Conservation (phyloP, 208 protist genomes). For the Sergeia podlipaevii region DNA sequence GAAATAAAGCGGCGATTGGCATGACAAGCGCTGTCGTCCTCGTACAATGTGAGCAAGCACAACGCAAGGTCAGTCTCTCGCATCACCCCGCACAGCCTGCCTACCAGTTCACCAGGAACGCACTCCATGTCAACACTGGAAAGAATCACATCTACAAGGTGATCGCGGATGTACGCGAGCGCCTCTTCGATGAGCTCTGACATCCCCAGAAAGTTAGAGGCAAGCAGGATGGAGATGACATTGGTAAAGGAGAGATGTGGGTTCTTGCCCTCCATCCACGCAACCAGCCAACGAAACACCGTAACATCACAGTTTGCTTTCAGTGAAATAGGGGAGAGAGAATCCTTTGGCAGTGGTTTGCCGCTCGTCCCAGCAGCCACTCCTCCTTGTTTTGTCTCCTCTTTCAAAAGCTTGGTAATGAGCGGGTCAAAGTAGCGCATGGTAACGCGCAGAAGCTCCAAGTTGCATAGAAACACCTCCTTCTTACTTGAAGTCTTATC, state of each 20-base stretch:
- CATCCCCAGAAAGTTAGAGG: slow-evolving; percentile 73
- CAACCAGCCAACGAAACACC: slow-evolving; percentile 73
- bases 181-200: slow-evolving; percentile 44
- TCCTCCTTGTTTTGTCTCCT: slow-evolving; percentile 1
- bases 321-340: slow-evolving; percentile 25
- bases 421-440: slow-evolving; percentile 71
- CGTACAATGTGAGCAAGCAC: slow-evolving; percentile 38
- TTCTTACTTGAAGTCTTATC: slow-evolving; percentile 33
- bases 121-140: slow-evolving; percentile 61
- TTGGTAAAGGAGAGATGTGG: slow-evolving; percentile 39
- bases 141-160: slow-evolving; percentile 48
- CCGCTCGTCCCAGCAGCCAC: neutral
- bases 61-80: slow-evolving; percentile 42
- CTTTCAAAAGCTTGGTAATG: slow-evolving; percentile 37
- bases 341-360: neutral
- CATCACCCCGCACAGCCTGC: slow-evolving; percentile 37
- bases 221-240: slow-evolving; percentile 59
- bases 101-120: slow-evolving; percentile 46
- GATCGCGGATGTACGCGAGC: slow-evolving; percentile 44
- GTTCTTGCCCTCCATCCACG: slow-evolving; percentile 40
- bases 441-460: slow-evolving; percentile 27
- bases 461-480: slow-evolving; percentile 42
- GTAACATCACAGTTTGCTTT: slow-evolving; percentile 63
- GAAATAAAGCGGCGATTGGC: slow-evolving; percentile 59
- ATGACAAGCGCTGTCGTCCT: slow-evolving; percentile 20